These are phyloP conservation scores for Solanum acaule DNA, from an alignment of 257 asterid species.

Conservation along the genomic window DNA sequence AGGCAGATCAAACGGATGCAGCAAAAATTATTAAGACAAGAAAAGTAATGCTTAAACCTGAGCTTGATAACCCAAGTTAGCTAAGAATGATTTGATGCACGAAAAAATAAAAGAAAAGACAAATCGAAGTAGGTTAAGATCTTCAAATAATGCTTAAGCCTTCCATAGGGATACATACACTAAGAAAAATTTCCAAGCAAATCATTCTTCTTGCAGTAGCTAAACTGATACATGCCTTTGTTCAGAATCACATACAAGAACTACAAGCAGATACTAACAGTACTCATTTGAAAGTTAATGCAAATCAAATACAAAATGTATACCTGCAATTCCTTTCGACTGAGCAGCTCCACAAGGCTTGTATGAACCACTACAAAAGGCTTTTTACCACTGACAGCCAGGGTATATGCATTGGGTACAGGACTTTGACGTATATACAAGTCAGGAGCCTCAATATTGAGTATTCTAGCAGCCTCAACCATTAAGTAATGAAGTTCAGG, in stretches of 20 bases:
- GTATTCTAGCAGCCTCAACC: slow-evolving; percentile 66
- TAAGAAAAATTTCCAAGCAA: background rate
- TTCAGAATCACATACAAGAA: background rate
- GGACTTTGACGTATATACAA: slow-evolving; percentile 91
- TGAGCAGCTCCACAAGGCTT: slow-evolving; percentile 85
- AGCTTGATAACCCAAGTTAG: background rate
- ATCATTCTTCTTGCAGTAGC: background rate
- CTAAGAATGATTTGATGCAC: background rate
- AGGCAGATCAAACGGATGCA: background rate
- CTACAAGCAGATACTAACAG: background rate
- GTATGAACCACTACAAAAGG: slow-evolving; percentile 95
- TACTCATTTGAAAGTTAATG: background rate
- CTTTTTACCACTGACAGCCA: slow-evolving; percentile 85
- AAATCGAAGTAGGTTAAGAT: background rate
- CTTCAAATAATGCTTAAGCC: background rate
- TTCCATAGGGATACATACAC: background rate
- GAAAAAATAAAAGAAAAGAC: background rate
- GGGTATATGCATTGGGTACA: slow-evolving; percentile 84
- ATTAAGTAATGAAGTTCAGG: slow-evolving; percentile 72
- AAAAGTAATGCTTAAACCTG: background rate
- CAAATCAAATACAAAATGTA: background rate
- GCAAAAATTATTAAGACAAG: background rate
- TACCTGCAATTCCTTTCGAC: slow-evolving; percentile 87
- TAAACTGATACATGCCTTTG: background rate
- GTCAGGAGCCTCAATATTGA: slow-evolving; percentile 74